These are phyloP conservation scores for Nadsonia fulvescens DNA, from an alignment of 805 yeast genomes.

Conservation along the genomic window DNA sequence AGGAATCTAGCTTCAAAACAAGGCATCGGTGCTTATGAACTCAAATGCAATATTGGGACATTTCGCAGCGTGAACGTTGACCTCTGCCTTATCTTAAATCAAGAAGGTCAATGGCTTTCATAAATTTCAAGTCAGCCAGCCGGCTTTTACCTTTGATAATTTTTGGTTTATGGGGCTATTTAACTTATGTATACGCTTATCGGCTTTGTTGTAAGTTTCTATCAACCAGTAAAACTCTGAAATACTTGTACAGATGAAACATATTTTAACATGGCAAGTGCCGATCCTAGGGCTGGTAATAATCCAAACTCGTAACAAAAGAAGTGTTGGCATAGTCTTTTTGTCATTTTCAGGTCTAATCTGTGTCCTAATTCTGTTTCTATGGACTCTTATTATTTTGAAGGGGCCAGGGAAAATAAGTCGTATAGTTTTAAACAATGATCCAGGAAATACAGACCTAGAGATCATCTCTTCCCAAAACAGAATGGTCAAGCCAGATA, in stretches of 20 bases:
- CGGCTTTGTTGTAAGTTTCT: conserved; percentile 24
- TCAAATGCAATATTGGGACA: conserved; percentile 3
- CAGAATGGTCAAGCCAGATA: not conserved
- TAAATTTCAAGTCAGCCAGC: conserved; percentile 1
- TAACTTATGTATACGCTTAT: conserved; percentile 27
- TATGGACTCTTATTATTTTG: conserved; percentile 29
- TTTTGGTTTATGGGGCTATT: conserved; percentile 22
- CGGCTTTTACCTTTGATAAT: conserved; percentile 6
- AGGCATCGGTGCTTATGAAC: conserved; percentile 1
- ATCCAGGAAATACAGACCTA: conserved; percentile 20
- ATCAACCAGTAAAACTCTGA: conserved; percentile 18
- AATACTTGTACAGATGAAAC: no score
- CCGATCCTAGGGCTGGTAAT: no score
- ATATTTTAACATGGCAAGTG: no score
- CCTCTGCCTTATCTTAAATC: conserved; percentile 5
- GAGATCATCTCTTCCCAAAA: conserved; percentile 12
- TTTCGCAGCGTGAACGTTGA: conserved; percentile 1
- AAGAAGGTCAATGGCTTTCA: conserved; percentile 3
- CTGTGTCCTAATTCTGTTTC: conserved; percentile 12
- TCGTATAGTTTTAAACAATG: conserved; percentile 8
- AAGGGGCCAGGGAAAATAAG: conserved; percentile 46
- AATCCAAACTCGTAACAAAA: no score
- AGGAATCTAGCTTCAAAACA: not conserved
- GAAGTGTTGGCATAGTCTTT: conserved; percentile 23
- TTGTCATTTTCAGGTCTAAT: conserved; percentile 19